phyloP scores from a whole-genome alignment of 306 rosid genomes.

The Adenanthera pavonina region DNA sequence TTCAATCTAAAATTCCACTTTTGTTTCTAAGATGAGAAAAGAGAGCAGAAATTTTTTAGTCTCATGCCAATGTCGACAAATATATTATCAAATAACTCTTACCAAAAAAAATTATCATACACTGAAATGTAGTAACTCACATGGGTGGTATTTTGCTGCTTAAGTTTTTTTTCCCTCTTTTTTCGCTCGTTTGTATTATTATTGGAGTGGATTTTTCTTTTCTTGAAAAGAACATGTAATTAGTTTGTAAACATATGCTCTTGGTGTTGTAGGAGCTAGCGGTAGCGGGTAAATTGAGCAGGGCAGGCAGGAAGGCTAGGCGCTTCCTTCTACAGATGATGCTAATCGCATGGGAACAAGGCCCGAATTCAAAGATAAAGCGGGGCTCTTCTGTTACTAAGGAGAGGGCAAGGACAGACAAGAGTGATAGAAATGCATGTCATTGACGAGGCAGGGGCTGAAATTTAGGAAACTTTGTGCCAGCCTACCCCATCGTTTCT shows the following conservation, averaged over 20 bases:
- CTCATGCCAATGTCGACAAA: background rate
- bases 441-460: conserved; percentile 41
- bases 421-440: conserved; percentile 16
- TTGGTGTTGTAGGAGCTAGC: conserved; percentile 50
- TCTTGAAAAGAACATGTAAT: too few species aligned
- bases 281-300: conserved; percentile 45
- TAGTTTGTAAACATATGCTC: background rate
- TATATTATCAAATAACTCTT: too few species aligned
- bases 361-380: conserved; percentile 35
- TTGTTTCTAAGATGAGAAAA: background rate
- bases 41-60: background rate
- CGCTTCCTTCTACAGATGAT: conserved; percentile 62
- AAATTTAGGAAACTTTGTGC: conserved; percentile 29
- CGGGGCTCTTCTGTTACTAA: conserved; percentile 39
- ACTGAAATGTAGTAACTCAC: too few species aligned
- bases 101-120: too few species aligned
- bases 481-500: background rate
- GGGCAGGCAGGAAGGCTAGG: conserved; percentile 55
- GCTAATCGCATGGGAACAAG: conserved; percentile 35
- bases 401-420: conserved; percentile 41
- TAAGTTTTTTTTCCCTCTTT: too few species aligned
- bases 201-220: too few species aligned
- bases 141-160: too few species aligned
- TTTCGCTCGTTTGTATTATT: too few species aligned
- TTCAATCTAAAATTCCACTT: background rate